Base-by-base conservation (phyloP, 352 stramenopile genomes). In the Peronospora farinosa region DNA sequence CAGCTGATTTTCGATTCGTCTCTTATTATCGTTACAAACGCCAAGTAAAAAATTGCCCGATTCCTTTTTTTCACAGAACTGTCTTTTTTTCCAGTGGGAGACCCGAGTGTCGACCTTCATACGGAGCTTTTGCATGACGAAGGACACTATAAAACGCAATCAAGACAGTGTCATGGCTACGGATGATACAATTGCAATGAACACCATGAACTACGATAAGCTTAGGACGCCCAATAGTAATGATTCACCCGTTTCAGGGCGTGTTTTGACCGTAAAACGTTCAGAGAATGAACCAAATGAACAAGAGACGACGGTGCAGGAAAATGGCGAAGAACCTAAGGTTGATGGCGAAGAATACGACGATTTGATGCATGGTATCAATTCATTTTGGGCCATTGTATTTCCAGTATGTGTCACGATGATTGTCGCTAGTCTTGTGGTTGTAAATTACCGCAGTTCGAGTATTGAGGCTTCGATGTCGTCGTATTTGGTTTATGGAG, bases 341-440 rank as follows among this genome's bases (percentile, higher is more conserved):
- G 33, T 63, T 9, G 43, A 75, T 7, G 53, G 46, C 12, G 74
- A 80, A 27, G 53, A 60, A 12, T 73, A 75, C 25, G 75, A 81
- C 17, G 82, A 88, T 40, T 61, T 93, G 17, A 90, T 91, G 79
- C 82, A 93, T 65, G 78, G 79, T 45, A 80, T 93, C 52, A 90
- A 91, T 59, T 91, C 79, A 40, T 93, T 93, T 63, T 91, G 79
- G 79, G 82, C 80, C 37, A 79, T 93, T 30, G 74, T 91, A 4
- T 88, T 80, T 39, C 82, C 82, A 5, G 77, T 93, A 11, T 86
- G 76, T 40, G 60, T 91, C 47, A 93, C 82, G 2, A 93, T 93
- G 79, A 67, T 86, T 45, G 19, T 89, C 7, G 78, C 81, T 0
- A 92, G 81, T 62, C 36, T 90, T 32, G 81, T 87, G 43, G 78